A percentile compares a stretch with the other conserved stretches of the same genome.
These are phyloP conservation scores for Epichloe amarillans DNA, from an alignment of 2,329 filamentous ascomycete genomes.

Conservation along the genomic window DNA sequence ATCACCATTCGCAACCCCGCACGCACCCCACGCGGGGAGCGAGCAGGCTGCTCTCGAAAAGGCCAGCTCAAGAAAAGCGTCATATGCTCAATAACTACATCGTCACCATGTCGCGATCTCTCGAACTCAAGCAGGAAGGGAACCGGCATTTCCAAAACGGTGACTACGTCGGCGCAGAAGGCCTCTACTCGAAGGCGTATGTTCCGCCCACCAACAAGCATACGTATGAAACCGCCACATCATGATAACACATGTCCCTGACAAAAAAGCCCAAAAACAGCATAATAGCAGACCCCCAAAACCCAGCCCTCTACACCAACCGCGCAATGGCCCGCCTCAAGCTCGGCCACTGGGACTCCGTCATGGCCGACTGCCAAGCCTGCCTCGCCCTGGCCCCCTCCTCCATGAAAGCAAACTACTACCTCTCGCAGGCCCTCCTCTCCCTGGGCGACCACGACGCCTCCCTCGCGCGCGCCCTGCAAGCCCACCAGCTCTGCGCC, in stretches of 20 bases:
- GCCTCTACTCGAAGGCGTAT: conserved; percentile 59
- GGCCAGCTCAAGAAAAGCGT: too few species aligned
- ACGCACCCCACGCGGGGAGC: too few species aligned
- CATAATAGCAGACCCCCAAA: conserved; percentile 64
- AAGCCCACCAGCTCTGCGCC: conserved; percentile 60
- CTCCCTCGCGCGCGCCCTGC: conserved; percentile 55
- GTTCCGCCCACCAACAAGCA: conserved; percentile 12
- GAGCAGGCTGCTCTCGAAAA: too few species aligned
- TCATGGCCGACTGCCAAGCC: conserved; percentile 62
- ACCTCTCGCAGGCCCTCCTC: conserved; percentile 74
- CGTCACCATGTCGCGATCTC: conserved; percentile 20
- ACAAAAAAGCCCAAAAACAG: conserved; percentile 23
- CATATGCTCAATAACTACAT: too few species aligned
- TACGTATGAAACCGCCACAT: too few species aligned
- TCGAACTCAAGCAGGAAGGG: conserved; percentile 41
- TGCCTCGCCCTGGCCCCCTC: conserved; percentile 53
- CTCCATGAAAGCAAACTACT: conserved; percentile 73
- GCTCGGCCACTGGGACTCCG: conserved; percentile 58
- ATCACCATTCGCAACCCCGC: too few species aligned
- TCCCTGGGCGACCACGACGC: conserved; percentile 50
- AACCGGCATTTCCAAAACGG: conserved; percentile 52
- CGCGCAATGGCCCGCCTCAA: conserved; percentile 72
- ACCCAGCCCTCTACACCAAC: conserved; percentile 77
- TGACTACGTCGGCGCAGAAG: conserved; percentile 53
- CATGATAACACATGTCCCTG: not conserved